Evolutionary conservation across 169 alveolate genomes (phyloP), one percentile per base, ranked within the genome.

Genomic region (Cryptosporidium andersoni): DNA sequence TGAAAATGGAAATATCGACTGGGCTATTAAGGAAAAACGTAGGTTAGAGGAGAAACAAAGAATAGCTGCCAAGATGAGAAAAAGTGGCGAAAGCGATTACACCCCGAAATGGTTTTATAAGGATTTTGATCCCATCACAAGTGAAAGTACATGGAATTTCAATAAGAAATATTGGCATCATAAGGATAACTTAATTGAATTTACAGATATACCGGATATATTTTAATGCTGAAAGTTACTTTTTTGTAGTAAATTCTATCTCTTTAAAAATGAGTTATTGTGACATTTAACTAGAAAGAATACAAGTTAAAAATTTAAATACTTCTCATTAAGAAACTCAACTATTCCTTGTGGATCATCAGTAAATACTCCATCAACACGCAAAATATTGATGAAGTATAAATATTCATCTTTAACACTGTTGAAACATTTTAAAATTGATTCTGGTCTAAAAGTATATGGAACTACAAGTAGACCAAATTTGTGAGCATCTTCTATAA

Each of bases 31-130:
- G 68, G 98, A 95, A 88, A 97, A 97, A 92, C 94, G 92, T 66
- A 90, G 99, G 64, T 92, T 97, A 14, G 99, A 97, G 92, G 99
- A 96, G 65, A 94, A 93, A 64, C 98, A 97, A 91, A 91, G 99
- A 90, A 68, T 68, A 12, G 36, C 43, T 45, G 85, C 85, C 16
- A 74, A 74, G 48, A 52, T 45, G 45, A 53, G 85, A 14, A 53
- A 47, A 40, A 74, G 60, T 55, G 85, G 85, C 1, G 85, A 74
- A 37, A 68, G 74, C 1, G 85, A 74, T 25, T 74, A 74, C 25
- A 58, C 14, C 12, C 85, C 85, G 45, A 74, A 34, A 37, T 74
- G 85, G 85, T 74, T 74, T 43, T 39, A 11, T 11, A 74, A 74
- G 25, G 85, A 74, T 8, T 74, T 56, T 37, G 62, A 55, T 58